Evolutionary conservation across 768 basidiomycete genomes (phyloP).

Genomic region (Pleurotus eryngii): DNA sequence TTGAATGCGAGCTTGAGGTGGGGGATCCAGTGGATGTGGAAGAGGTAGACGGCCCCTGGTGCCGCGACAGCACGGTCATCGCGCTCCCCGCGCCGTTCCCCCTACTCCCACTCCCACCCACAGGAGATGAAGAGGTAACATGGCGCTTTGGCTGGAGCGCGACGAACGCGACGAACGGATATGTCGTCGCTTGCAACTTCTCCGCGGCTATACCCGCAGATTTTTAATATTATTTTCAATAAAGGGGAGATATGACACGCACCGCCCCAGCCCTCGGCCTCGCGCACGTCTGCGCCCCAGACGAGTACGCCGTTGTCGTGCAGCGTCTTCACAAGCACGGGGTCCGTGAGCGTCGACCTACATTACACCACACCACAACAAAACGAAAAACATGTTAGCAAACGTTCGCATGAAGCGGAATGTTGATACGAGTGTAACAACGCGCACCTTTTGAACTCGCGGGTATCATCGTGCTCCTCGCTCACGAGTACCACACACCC

Average conservation of each 20-base stretch:
- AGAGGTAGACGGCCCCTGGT: too few relatives aligned
- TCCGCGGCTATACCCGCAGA: constrained; percentile 37
- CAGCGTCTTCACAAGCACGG: constrained; percentile 63
- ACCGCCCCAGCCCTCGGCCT: constrained; percentile 77
- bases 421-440: too few relatives aligned
- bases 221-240: too few relatives aligned
- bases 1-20: constrained; percentile 72
- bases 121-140: constrained; percentile 28
- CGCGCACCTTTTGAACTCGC: constrained; percentile 78
- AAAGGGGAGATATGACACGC: constrained; percentile 6
- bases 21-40: constrained; percentile 20
- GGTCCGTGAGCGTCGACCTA: constrained; percentile 75
- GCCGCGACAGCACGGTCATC: too few relatives aligned
- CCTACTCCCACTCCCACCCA: too few relatives aligned
- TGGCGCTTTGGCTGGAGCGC: constrained; percentile 75
- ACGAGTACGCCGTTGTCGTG: constrained; percentile 74
- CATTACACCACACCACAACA: not conserved
- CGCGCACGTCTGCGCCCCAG: constrained; percentile 91
- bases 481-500: constrained; percentile 82
- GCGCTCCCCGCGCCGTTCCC: too few relatives aligned
- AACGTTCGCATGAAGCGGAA: too few relatives aligned
- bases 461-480: constrained; percentile 86
- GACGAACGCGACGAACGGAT: constrained; percentile 90
- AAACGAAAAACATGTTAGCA: not conserved
- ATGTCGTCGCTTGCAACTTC: constrained; percentile 85